Conservation (phyloP, 1,284 basidiomycete species). For the Microbotryum intermedium region DNA sequence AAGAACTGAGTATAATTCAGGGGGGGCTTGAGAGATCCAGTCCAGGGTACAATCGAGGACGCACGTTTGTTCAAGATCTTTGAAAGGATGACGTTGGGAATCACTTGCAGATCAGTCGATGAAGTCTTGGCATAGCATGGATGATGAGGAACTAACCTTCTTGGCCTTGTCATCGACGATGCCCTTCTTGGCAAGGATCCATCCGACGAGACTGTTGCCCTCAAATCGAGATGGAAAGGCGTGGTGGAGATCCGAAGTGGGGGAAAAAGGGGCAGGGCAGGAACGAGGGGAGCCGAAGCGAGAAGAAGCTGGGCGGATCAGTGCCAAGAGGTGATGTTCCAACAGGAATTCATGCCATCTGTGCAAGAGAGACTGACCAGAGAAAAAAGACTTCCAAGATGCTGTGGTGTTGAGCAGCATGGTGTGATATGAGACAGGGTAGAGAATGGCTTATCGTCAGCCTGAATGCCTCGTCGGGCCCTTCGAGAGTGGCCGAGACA, state of each 20-base stretch:
- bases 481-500: too few species aligned
- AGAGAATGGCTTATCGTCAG: neutral
- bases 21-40: neutral
- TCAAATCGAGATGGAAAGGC: too few species aligned
- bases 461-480: too few species aligned
- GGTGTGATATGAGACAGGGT: neutral
- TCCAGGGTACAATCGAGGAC: neutral
- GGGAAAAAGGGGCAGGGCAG: too few species aligned
- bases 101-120: neutral
- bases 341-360: neutral
- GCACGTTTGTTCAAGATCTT: constrained; percentile 23
- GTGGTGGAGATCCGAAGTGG: too few species aligned
- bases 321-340: neutral
- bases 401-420: neutral
- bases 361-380: constrained; percentile 4
- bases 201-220: constrained; percentile 36
- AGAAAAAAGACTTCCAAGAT: constrained; percentile 30
- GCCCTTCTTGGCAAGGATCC: constrained; percentile 38
- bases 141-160: constrained; percentile 18
- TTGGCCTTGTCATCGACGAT: constrained; percentile 42
- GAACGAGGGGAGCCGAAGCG: too few species aligned
- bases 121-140: neutral
- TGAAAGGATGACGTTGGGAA: neutral
- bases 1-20: too few species aligned
- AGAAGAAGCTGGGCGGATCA: neutral